Evolutionary conservation across 768 basidiomycete genomes (phyloP).

Genomic region (Daedaleopsis sinensis): DNA sequence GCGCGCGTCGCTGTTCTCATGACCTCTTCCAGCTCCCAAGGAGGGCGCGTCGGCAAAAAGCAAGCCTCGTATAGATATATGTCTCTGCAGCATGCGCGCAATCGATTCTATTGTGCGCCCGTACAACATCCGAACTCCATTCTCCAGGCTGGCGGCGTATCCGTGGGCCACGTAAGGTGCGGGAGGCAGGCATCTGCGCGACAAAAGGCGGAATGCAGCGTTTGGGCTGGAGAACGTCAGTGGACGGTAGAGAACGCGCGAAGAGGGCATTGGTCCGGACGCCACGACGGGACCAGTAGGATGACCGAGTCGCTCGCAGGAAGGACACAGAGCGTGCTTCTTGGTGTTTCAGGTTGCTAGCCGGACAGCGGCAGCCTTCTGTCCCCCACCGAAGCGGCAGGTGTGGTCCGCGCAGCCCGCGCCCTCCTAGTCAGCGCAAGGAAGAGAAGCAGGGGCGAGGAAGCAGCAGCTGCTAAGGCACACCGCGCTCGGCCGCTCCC

Average conservation of each 20-base stretch:
- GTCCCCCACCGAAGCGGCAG: constrained; percentile 7
- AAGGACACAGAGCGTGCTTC: constrained; percentile 11
- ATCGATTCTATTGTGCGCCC: neutral
- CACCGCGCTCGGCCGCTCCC: neutral
- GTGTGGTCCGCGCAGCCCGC: constrained; percentile 3
- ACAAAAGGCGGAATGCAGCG: neutral
- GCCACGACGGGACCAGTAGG: constrained; percentile 19
- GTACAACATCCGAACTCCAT: neutral
- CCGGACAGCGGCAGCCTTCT: constrained; percentile 24
- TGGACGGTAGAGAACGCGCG: constrained; percentile 1
- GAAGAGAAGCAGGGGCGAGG: neutral
- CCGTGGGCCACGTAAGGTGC: neutral
- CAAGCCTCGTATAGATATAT: constrained; percentile 8
- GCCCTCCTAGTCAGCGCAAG: neutral
- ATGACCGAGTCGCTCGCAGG: neutral
- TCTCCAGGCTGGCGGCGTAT: neutral
- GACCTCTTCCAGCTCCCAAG: neutral
- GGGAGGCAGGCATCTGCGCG: neutral
- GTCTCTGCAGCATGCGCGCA: neutral
- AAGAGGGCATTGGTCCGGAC: constrained; percentile 1
- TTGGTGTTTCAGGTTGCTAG: constrained; percentile 26
- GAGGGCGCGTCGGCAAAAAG: neutral
- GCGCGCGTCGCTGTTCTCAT: constrained; percentile 4
- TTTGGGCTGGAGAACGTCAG: constrained; percentile 7
- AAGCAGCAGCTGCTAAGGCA: constrained; percentile 12